Percentiles rank a stretch among this genome's conserved stretches.
These are phyloP conservation scores for Diplocarpon mali DNA, from an alignment of 2,329 filamentous ascomycete genomes.

Conservation along the genomic window DNA sequence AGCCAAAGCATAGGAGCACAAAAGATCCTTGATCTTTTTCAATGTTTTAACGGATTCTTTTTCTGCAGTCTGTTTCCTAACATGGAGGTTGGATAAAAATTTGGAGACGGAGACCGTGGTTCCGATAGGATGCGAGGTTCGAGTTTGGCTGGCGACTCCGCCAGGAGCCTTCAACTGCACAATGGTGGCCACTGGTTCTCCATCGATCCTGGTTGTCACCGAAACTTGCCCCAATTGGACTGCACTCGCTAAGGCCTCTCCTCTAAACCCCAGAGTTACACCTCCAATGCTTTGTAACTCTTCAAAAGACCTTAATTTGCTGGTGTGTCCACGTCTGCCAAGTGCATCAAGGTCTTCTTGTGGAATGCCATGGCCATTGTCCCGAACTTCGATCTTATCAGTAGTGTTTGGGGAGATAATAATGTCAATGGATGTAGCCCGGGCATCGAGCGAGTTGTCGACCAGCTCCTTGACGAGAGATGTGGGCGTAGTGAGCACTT, in stretches of 20 bases:
- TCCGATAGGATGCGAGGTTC: slow-evolving; percentile 46
- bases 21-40: slow-evolving; percentile 44
- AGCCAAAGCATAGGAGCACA: slow-evolving; percentile 56
- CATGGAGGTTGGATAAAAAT: slow-evolving; percentile 50
- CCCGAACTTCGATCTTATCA: slow-evolving; percentile 57
- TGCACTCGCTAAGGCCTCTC: slow-evolving; percentile 58
- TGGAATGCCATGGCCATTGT: slow-evolving; percentile 64
- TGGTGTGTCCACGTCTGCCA: slow-evolving; percentile 60
- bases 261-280: slow-evolving; percentile 61
- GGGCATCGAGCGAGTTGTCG: slow-evolving; percentile 66
- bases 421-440: slow-evolving; percentile 54
- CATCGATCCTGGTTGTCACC: slow-evolving; percentile 52
- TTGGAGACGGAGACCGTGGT: slow-evolving; percentile 53
- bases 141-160: slow-evolving; percentile 30
- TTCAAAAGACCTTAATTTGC: slow-evolving; percentile 55
- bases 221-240: slow-evolving; percentile 48
- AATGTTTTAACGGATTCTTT: slow-evolving; percentile 48
- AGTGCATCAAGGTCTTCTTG: slow-evolving; percentile 48
- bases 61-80: slow-evolving; percentile 46
- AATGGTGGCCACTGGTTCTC: slow-evolving; percentile 45
- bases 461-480: slow-evolving; percentile 65
- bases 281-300: slow-evolving; percentile 48
- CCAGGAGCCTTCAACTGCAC: slow-evolving; percentile 33
- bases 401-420: slow-evolving; percentile 54
- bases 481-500: slow-evolving; percentile 47